Base-by-base conservation (phyloP, 2,329 filamentous ascomycete genomes). In the Alternaria gaisen region DNA sequence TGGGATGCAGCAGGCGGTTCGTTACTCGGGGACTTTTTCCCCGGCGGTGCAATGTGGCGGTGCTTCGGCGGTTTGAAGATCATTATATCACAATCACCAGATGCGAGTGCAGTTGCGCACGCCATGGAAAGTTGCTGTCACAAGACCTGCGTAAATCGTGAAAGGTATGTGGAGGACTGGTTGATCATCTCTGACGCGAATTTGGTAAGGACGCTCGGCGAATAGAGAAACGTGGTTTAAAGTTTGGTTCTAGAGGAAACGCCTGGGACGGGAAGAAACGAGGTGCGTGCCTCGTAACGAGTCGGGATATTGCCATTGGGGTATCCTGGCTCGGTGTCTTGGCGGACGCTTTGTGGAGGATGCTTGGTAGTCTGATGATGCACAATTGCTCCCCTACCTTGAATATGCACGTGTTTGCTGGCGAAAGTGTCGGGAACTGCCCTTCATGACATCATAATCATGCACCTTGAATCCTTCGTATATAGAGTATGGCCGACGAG, bases 241-340 rank as follows among this genome's bases (percentile, higher is more conserved):
- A 42, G 53, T 60, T 60, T 56, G 44, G 18, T 44, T 9, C 46
- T 60, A 60, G 41, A 50, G 32, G 32, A 36, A 50, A 50, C 46
- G 46, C 30, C 30, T 50, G 44, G 53, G 26, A 42, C 57, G 57
- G 57, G 57, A 60, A 60, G n/a, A 60, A 42, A 60, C 57, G 57
- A 60, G 57, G 53, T 56, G 53, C 46, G 53, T 56, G 57, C 57
- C 57, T 60, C 57, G 57, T 56, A 50, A 56, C 57, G 57, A 59
- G 57, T 56, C 57, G 52, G 54, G 54, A 52, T 42, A 32, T 59
- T 50, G 20, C 42, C 28, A 24, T 26, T 12, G 36, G 46, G 57
- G 53, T 42, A 56, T 46, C 57, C 57, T 26, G 34, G 44, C 53
- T 24, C 51, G 38, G 51, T 53, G 28, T 34, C 40, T 53, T 38